Evolutionary conservation across 371 early-diverging fungal genomes (phyloP).

Genomic region (Capillidium heterosporum): DNA sequence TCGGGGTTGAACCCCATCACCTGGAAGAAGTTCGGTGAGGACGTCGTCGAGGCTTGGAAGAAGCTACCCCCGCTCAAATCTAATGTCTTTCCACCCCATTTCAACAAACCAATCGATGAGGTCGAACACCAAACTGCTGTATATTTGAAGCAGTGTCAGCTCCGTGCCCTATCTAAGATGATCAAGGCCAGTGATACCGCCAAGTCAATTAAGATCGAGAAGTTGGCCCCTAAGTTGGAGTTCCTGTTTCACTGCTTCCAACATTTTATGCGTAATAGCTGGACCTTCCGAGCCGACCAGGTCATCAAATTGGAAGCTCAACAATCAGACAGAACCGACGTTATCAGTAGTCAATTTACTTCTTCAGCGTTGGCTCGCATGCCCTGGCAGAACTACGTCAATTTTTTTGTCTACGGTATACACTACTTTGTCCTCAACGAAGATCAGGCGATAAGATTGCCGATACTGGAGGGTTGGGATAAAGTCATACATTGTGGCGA

Average conservation of each 20-base stretch:
- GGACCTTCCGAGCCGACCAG: constrained; percentile 6
- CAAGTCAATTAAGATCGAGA: background rate
- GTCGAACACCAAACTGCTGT: background rate
- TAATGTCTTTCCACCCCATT: background rate
- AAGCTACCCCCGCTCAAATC: constrained; percentile 1
- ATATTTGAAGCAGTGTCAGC: background rate
- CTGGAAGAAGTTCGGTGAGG: constrained; percentile 13
- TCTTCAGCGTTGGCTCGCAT: constrained; percentile 12
- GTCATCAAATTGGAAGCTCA: constrained; percentile 14
- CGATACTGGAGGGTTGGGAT: constrained; percentile 20
- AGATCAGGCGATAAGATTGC: constrained; percentile 17
- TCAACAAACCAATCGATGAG: background rate
- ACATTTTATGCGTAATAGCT: constrained; percentile 4
- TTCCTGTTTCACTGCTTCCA: constrained; percentile 4
- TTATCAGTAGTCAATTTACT: background rate
- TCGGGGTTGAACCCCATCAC: constrained; percentile 14
- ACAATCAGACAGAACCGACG: constrained; percentile 6
- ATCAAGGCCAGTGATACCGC: background rate
- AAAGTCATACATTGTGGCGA: constrained; percentile 14
- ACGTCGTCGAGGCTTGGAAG: background rate
- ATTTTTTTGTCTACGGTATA: constrained; percentile 23
- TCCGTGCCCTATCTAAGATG: background rate
- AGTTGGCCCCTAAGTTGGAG: background rate
- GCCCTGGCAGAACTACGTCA: constrained; percentile 21
- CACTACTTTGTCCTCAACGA: constrained; percentile 19